These are phyloP conservation scores for Sporothrix curviconia DNA, from an alignment of 2,329 filamentous ascomycete species.

Conservation along the genomic window DNA sequence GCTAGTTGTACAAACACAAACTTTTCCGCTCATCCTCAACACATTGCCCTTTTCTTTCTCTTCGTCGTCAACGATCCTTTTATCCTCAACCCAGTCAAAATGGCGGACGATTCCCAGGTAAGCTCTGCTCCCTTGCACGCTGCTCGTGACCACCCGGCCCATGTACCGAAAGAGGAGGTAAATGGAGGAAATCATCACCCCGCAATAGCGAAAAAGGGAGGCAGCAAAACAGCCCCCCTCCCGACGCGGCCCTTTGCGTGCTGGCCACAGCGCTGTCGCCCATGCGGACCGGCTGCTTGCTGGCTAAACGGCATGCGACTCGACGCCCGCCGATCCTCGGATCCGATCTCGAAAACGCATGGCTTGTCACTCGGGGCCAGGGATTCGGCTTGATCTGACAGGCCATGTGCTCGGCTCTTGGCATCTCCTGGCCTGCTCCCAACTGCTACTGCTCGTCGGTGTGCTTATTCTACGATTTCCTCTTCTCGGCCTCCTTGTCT, in stretches of 20 bases:
- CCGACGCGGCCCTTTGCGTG: too few species aligned
- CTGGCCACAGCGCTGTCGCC: too few species aligned
- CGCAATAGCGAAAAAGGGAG: slow-evolving; percentile 35
- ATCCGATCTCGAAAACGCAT: too few species aligned
- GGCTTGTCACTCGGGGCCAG: too few species aligned
- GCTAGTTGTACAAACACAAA: slow-evolving; percentile 15
- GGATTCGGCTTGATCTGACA: too few species aligned
- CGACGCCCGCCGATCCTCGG: not conserved
- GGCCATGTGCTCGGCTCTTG: too few species aligned
- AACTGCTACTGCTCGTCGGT: too few species aligned
- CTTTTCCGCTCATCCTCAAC: slow-evolving; percentile 22
- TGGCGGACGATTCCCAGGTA: slow-evolving; percentile 51
- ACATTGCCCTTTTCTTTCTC: slow-evolving; percentile 26
- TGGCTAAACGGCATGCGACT: not conserved
- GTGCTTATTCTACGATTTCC: not conserved
- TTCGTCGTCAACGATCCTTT: slow-evolving; percentile 19
- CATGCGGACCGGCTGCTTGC: too few species aligned
- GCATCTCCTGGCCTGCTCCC: too few species aligned
- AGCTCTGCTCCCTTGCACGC: slow-evolving; percentile 27
- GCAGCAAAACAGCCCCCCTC: not conserved
- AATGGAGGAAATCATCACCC: slow-evolving; percentile 36
- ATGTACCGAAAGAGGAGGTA: slow-evolving; percentile 23
- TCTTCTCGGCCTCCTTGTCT: not conserved
- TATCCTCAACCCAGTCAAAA: slow-evolving; percentile 42
- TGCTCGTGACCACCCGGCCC: slow-evolving; percentile 10